Evolutionary conservation across 257 asterid genomes (phyloP).

Genomic region (Penstemon newberryi): DNA sequence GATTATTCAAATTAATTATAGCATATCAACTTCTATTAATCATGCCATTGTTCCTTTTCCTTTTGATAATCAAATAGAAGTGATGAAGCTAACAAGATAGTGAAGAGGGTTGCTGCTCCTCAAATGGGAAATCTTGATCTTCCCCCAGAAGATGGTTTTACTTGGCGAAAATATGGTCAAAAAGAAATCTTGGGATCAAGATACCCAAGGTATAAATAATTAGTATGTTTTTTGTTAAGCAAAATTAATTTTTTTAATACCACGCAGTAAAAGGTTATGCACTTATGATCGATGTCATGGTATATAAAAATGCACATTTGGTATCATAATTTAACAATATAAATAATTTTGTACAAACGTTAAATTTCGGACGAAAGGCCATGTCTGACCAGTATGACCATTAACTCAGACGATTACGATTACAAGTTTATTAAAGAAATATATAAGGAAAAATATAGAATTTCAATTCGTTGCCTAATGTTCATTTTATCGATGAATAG

Average conservation of each 20-base stretch:
- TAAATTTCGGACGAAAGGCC: too few species aligned
- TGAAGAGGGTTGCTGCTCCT: constrained; percentile 56
- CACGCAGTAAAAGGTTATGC: too few species aligned
- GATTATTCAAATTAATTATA: background rate
- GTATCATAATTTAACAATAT: too few species aligned
- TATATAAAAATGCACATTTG: too few species aligned
- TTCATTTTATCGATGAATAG: too few species aligned
- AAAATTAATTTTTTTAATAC: background rate
- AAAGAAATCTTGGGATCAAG: constrained; percentile 63
- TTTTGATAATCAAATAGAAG: constrained; percentile 33
- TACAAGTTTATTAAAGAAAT: too few species aligned
- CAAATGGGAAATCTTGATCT: constrained; percentile 73
- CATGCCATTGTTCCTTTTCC: background rate
- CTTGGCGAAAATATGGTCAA: constrained; percentile 93
- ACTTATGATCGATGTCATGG: too few species aligned
- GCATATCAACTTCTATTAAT: background rate
- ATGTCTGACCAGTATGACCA: too few species aligned
- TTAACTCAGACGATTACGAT: too few species aligned
- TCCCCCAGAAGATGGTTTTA: constrained; percentile 86
- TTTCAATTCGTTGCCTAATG: too few species aligned
- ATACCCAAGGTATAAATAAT: constrained; percentile 60
- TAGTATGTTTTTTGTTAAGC: background rate
- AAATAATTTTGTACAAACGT: too few species aligned
- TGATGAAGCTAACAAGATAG: constrained; percentile 42
- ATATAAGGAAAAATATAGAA: too few species aligned